Evolutionary conservation across 2,329 filamentous ascomycete genomes (phyloP), one percentile per base, ranked within the genome.

Genomic region (Exophiala sideris): DNA sequence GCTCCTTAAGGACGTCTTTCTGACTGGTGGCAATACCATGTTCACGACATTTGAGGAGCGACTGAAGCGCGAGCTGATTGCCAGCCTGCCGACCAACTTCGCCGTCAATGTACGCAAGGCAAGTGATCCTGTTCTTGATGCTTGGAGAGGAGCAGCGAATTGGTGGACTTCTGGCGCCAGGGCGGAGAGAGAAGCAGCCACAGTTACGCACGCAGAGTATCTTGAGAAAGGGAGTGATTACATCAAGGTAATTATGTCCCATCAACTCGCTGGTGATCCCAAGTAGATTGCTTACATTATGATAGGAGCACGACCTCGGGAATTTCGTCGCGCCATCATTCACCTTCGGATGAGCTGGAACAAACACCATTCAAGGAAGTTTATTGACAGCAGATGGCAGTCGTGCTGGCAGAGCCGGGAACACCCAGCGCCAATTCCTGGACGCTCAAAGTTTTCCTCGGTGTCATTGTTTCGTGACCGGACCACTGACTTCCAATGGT

Each of bases 151-250:
- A 6, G 94, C 94, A 1, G 92, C 94, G 10, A 79, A 82, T 58
- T 99, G 94, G 92, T 88, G 86, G 36, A 71, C 68, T 12, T 65
- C 69, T 11, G 66, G 81, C 10, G 78, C 79, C 1, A 68, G 76
- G 32, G 78, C 78, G 16, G 75, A 79, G 48, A 85, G 85, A 73
- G 83, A 79, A 68, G 71, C 75, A 34, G 83, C 84, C 3, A 86
- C 84, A 57, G 81, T 99, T 39, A 88, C 86, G 1, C 84, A 81
- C 64, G 86, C 87, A 62, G 94, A 97, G 72, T 99, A 90, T 73
- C 71, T 83, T 64, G 94, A 99, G 77, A 96, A 95, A 77, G 94
- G 94, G 1, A 79, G 84, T 18, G 92, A 97, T 64, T 97, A 97
- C 75, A 81, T 97, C 69, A 96, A 95, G 83, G 91, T 74, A 66